These are phyloP conservation scores for Coemansia sp. DNA, from an alignment of 192 early-diverging fungal species.

Conservation along the genomic window DNA sequence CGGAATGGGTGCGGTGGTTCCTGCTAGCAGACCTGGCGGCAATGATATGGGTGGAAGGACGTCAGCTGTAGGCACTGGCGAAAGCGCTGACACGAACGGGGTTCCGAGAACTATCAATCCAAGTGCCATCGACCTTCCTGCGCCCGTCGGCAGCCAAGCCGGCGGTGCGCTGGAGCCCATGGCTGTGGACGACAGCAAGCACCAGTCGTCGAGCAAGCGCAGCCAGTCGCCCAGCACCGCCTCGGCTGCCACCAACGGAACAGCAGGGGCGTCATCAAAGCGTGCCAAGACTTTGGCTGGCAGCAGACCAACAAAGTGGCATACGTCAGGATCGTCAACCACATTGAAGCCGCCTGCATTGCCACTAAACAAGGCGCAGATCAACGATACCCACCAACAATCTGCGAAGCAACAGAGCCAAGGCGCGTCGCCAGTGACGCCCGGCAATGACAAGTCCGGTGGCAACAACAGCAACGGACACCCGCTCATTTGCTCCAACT, in stretches of 20 bases:
- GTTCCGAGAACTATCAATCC: conserved; percentile 49
- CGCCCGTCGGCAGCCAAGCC: background rate
- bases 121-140: conserved; percentile 44
- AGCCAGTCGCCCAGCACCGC: conserved; percentile 21
- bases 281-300: background rate
- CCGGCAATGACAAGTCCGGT: background rate
- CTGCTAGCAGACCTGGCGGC: background rate
- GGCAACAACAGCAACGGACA: conserved; percentile 28
- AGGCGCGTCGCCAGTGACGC: background rate
- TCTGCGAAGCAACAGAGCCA: background rate
- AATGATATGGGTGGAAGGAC: background rate
- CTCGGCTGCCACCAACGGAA: background rate
- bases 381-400: background rate
- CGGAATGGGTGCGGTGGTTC: conserved; percentile 4
- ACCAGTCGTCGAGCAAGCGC: background rate
- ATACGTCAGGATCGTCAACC: background rate
- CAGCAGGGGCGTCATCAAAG: conserved; percentile 1
- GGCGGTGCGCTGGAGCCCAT: background rate
- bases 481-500: conserved; percentile 71
- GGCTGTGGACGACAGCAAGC: conserved; percentile 5
- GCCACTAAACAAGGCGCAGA: background rate
- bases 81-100: conserved; percentile 1
- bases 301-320: background rate
- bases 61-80: background rate
- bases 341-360: background rate